Evolutionary conservation across 2,329 filamentous ascomycete species (phyloP), one percentile per base, ranked within the genome.

Genomic region (Neophaeococcomyces aloes): DNA sequence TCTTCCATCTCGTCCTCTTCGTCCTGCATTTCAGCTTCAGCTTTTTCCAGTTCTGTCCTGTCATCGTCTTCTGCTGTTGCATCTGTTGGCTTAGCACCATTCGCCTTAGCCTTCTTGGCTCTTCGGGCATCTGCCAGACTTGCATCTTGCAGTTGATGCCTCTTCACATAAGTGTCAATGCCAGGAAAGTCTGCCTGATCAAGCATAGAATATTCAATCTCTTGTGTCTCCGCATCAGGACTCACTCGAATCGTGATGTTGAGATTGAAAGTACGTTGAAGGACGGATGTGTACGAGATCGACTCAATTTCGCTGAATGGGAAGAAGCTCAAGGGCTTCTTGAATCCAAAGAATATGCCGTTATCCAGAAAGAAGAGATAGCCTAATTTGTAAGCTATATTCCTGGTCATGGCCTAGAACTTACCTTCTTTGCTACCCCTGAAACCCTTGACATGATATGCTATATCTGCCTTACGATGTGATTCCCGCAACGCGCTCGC

Each of bases 231-330:
- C 3, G 34, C 17, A 1, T 37, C 29, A 13, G 39, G 23, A 30
- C 19, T 30, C 8, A 30, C 13, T 57, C 59, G 14, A 32, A 65
- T 65, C 21, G 65, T 56, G 44, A 81, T 69, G 52, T 76, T 76
- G 27, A 81, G 68, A 53, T 81, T 81, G 64, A 81, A 81, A 0
- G 78, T 81, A 27, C 77, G 72, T 52, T 79, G 76, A 5, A 81
- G 65, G 14, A 81, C 74, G 31, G 73, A 75, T 3, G 76, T 80
- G 61, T 80, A 81, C 30, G 73, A 76, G 35, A 79, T 71, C 17
- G 71, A 72, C 40, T 74, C 72, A 46, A 81, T 68, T 29, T 66
- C 64, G 37, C 71, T 68, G 48, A 81, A 78, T 7, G 75, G 68
- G 56, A 80, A 79, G 62, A 76, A 80, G 7, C 72, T 59, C 18